Conservation (phyloP, 192 early-diverging fungal species). For the Phlyctochytrium arcticum region DNA sequence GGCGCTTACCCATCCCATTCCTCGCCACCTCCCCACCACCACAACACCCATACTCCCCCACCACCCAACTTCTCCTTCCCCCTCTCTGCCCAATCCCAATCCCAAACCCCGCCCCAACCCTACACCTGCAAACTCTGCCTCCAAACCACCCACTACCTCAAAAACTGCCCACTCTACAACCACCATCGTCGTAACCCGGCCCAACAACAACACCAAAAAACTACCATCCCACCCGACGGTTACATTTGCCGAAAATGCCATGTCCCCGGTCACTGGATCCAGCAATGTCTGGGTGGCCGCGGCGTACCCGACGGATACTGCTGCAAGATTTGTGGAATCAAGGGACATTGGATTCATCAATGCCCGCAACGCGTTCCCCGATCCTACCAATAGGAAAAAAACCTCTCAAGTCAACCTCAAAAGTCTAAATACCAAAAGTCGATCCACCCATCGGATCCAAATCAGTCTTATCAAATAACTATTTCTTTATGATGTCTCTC, state of each 20-base stretch:
- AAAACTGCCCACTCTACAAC: constrained; percentile 36
- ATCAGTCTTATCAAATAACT: too few relatives aligned
- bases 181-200: constrained; percentile 20
- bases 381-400: not conserved
- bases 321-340: constrained; percentile 22
- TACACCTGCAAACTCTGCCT: constrained; percentile 42
- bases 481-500: too few relatives aligned
- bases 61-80: not conserved
- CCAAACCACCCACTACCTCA: constrained; percentile 36
- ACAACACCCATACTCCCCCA: too few relatives aligned
- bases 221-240: constrained; percentile 34
- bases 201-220: constrained; percentile 15
- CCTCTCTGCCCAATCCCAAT: not conserved
- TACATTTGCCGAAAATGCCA: constrained; percentile 41
- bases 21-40: too few relatives aligned
- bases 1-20: too few relatives aligned
- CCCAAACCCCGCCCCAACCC: constrained; percentile 35
- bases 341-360: constrained; percentile 39
- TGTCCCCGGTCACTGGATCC: constrained; percentile 39
- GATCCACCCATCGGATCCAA: too few relatives aligned
- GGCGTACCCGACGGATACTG: not conserved
- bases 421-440: too few relatives aligned
- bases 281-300: constrained; percentile 19
- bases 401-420: too few relatives aligned
- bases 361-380: constrained; percentile 24